Evolutionary conservation across 345 rosid genomes (phyloP), one percentile per base, ranked within the genome.

Genomic region (Salix viminalis): DNA sequence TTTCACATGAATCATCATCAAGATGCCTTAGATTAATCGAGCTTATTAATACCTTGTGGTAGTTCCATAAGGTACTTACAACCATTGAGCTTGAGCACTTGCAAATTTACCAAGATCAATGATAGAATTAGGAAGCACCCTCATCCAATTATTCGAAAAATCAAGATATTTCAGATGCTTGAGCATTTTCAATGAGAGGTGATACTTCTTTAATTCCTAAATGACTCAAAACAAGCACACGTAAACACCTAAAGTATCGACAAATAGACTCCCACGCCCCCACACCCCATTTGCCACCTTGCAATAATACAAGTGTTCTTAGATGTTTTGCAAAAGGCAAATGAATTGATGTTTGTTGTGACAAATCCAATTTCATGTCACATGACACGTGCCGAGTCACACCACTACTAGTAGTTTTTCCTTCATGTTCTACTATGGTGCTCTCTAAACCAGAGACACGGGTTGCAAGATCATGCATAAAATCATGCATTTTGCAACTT

Each of bases 381-480:
- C 70, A 54, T 1, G 83, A 79, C 11, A 79, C 48, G 21, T 76
- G 83, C 15, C 58, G 78, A 56, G 44, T 66, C 54, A 46, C 30
- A 56, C 37, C 50, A 42, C 34, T 36, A 26, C 23, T 54, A 15
- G 2, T 37, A 37, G 7, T 4, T 16, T 21, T 8, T 46, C 15
- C 61, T 46, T 14, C 24, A 42, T 2, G 44, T 9, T 24, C 69
- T 44, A 44, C 14, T 69, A 24, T 71, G 24, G 24, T 39, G 65
- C 69, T 7, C 50, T 65, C 76, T 3, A 26, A 7, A 9, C 79
- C 73, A 21, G 71, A 79, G 8, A 82, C 74, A 21, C 13, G 10
- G 24, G 34, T 26, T 19, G 85, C 79, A 71, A 82, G 72, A 16
- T 79, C 76, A 58, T 79, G 79, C 77, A 79, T 75, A 11, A 75